phyloP scores from a whole-genome alignment of 2,329 filamentous ascomycete genomes.

The Mariannaea elegans region DNA sequence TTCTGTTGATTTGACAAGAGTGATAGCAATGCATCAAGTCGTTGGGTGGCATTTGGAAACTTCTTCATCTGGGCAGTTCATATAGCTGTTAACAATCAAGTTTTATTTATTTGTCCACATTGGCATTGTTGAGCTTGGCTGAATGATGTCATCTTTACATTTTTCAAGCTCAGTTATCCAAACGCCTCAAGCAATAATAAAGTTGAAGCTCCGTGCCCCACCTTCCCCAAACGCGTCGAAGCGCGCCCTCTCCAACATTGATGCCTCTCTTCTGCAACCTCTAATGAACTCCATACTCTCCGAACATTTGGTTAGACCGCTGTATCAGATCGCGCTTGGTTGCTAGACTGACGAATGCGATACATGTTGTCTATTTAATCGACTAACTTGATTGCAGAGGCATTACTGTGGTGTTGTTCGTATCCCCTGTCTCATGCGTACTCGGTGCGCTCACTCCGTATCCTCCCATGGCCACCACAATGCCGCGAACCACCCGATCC shows the following conservation, averaged over 20 bases:
- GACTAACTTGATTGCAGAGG: background rate
- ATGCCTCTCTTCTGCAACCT: background rate
- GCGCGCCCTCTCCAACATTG: background rate
- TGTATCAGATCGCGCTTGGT: background rate
- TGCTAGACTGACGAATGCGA: background rate
- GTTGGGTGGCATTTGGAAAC: no score
- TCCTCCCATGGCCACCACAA: background rate
- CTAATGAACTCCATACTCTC: background rate
- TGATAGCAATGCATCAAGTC: no score
- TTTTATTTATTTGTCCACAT: background rate
- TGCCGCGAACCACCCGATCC: conserved; percentile 6
- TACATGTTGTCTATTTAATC: background rate
- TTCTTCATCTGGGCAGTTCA: no score
- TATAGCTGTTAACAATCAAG: no score
- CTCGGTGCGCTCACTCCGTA: background rate
- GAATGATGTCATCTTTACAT: conserved; percentile 18
- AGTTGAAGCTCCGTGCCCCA: conserved; percentile 20
- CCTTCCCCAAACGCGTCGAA: conserved; percentile 6
- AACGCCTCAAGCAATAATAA: background rate
- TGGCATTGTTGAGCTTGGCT: background rate
- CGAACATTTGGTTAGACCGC: background rate
- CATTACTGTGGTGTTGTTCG: background rate
- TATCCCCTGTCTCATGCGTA: background rate
- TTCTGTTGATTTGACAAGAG: background rate
- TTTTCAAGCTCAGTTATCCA: background rate